Conservation (phyloP, 768 basidiomycete species). For the Coprinopsis cinerea region DNA sequence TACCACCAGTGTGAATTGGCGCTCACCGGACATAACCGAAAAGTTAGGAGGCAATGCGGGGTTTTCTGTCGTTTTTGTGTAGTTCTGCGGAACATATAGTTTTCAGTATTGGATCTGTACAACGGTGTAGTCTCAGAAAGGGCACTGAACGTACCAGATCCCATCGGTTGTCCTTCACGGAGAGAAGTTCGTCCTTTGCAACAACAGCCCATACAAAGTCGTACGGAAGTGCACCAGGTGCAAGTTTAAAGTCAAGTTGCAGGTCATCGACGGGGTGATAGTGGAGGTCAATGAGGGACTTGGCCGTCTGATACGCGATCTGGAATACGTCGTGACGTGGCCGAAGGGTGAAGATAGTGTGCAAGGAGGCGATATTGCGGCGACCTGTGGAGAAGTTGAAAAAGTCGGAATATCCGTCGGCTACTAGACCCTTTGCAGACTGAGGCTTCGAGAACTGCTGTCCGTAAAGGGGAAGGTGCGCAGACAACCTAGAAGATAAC, state of each 20-base stretch:
- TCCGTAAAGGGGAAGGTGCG: slow-evolving; percentile 51
- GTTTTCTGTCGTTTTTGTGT: slow-evolving; percentile 73
- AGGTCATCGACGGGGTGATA: slow-evolving; percentile 66
- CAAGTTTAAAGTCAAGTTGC: slow-evolving; percentile 75
- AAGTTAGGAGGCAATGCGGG: slow-evolving; percentile 51
- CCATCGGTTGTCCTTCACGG: slow-evolving; percentile 71
- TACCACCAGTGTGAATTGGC: slow-evolving; percentile 1
- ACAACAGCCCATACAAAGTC: slow-evolving; percentile 85
- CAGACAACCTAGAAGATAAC: slow-evolving; percentile 44
- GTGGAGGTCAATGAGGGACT: slow-evolving; percentile 70
- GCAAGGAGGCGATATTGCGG: slow-evolving; percentile 68
- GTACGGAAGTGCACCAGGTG: slow-evolving; percentile 38
- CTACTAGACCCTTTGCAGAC: slow-evolving; percentile 43
- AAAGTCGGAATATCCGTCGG: slow-evolving; percentile 74
- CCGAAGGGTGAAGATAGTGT: slow-evolving; percentile 69
- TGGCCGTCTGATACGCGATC: slow-evolving; percentile 50
- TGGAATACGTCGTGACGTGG: slow-evolving; percentile 84
- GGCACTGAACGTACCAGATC: slow-evolving; percentile 65
- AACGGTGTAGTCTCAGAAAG: not conserved
- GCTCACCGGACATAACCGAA: slow-evolving; percentile 70
- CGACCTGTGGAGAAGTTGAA: slow-evolving; percentile 87
- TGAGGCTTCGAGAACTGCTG: slow-evolving; percentile 72
- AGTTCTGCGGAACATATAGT: slow-evolving; percentile 46
- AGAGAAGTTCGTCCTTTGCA: slow-evolving; percentile 68
- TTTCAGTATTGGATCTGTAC: not conserved